These are phyloP conservation scores for Rosa persica DNA, from an alignment of 306 rosid species.

Conservation along the genomic window DNA sequence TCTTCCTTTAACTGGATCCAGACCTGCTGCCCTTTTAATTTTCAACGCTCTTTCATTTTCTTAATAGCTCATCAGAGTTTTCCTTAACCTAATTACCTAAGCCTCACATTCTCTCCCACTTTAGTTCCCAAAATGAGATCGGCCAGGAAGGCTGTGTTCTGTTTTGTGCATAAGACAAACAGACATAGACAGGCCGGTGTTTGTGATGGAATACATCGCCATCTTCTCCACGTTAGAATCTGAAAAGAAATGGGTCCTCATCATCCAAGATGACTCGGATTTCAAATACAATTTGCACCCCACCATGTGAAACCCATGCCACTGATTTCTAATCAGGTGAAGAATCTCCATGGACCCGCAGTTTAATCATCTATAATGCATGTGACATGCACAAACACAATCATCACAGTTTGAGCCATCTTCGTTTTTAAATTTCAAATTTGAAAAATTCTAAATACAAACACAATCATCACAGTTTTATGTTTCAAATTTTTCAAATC, in stretches of 20 bases:
- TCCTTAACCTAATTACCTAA: neutral
- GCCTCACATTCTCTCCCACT: neutral
- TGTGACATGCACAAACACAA: constrained; percentile 26
- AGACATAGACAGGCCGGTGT: constrained; percentile 16
- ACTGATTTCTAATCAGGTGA: constrained; percentile 13
- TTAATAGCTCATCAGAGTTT: neutral
- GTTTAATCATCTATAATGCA: neutral
- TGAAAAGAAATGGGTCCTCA: constrained; percentile 11
- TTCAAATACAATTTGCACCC: constrained; percentile 28
- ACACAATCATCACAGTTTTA: constrained; percentile 2
- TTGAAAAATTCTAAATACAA: no score
- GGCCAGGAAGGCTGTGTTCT: neutral
- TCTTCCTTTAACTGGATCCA: neutral
- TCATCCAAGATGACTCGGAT: constrained; percentile 35
- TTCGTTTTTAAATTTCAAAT: no score
- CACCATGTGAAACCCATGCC: constrained; percentile 48
- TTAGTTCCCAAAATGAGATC: neutral
- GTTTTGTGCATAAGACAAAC: constrained; percentile 14
- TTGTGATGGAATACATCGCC: neutral
- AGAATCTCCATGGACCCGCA: constrained; percentile 29
- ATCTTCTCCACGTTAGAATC: constrained; percentile 21
- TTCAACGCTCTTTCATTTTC: neutral
- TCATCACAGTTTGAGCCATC: no score
- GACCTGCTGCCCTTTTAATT: neutral
- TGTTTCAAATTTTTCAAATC: neutral